phyloP scores from a whole-genome alignment of 1,284 basidiomycete genomes.

The Malassezia sympodialis region DNA sequence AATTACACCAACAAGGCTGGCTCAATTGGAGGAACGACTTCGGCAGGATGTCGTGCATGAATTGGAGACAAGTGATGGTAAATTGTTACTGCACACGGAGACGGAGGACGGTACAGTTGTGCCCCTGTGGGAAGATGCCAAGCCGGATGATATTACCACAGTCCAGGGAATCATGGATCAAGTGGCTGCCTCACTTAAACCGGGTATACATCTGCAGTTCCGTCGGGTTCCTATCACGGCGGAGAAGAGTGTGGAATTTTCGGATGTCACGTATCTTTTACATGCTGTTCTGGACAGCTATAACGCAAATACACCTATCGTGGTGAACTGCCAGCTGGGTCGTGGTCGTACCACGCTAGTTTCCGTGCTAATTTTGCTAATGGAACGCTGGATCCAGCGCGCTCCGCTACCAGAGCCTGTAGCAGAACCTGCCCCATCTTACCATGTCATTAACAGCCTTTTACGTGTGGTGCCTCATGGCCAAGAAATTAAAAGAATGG shows the following conservation, averaged over 20 bases:
- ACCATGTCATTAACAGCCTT: conserved; percentile 63
- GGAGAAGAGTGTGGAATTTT: conserved; percentile 51
- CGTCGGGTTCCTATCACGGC: conserved; percentile 79
- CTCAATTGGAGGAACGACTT: conserved; percentile 66
- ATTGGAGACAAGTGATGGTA: conserved; percentile 69
- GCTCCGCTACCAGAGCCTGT: neutral
- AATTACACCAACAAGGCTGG: conserved; percentile 38
- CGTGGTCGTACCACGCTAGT: conserved; percentile 84
- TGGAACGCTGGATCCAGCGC: conserved; percentile 12
- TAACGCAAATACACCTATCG: conserved; percentile 63
- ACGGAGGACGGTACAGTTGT: conserved; percentile 75
- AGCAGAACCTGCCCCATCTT: conserved; percentile 16
- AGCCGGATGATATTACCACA: conserved; percentile 65
- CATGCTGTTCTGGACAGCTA: conserved; percentile 69
- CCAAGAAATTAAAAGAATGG: conserved; percentile 68
- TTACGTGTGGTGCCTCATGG: conserved; percentile 87
- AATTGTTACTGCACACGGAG: conserved; percentile 82
- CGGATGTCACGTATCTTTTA: conserved; percentile 55
- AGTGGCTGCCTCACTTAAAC: conserved; percentile 25
- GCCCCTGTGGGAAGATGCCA: conserved; percentile 88
- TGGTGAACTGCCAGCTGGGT: conserved; percentile 93
- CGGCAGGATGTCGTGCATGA: conserved; percentile 80
- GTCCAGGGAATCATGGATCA: conserved; percentile 77
- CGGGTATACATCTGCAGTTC: conserved; percentile 61
- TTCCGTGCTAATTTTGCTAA: conserved; percentile 70